Base-by-base conservation (phyloP, 768 basidiomycete genomes). In the Termitomyces sp. region DNA sequence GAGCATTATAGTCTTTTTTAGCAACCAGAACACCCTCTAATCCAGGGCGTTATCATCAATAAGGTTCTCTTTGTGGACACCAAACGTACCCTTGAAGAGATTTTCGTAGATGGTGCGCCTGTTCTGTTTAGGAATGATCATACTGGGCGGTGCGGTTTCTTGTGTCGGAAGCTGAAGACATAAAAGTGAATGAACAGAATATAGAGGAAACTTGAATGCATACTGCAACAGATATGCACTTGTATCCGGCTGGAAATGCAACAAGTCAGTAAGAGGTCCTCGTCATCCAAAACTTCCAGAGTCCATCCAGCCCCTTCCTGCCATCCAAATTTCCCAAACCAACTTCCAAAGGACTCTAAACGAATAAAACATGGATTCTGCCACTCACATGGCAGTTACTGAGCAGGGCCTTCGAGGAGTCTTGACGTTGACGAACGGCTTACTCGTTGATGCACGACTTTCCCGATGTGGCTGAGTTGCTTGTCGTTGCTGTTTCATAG, bases 1-100 rank as follows among this genome's bases (percentile, higher is more conserved):
- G 90, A 53, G 91, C 92, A 72, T 98, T 98, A 82, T 81, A 98
- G 77, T 99, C 95, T 80, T 99, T 99, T 83, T 97, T 95, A 69
- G 97, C 97, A 74, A 98, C 97, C 67, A 98, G 80, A 61, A 98
- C 96, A 70, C 96, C 96, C 89, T 99, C 95, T 44, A 56, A 44
- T 57, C 24, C 53, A 40, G 57, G 16, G 60, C 38, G 26, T 35
- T 10, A 44, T 6, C 20, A 22, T 59, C 38, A 57, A 54, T 35
- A 0, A 30, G 6, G 26, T 18, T 47, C 44, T 26, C 40, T 7
- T 33, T 40, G 28, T 20, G 46, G 18, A 30, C 14, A 24, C 33
- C 18, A 20, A 18, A 75, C 87, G 64, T 64, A 94, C 94, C 94
- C 80, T 97, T 97, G 92, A 99, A 99, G 83, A 99, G 94, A 82